Evolutionary conservation across 2,329 filamentous ascomycete genomes (phyloP).

Genomic region (Neofusicoccum umdonicola): DNA sequence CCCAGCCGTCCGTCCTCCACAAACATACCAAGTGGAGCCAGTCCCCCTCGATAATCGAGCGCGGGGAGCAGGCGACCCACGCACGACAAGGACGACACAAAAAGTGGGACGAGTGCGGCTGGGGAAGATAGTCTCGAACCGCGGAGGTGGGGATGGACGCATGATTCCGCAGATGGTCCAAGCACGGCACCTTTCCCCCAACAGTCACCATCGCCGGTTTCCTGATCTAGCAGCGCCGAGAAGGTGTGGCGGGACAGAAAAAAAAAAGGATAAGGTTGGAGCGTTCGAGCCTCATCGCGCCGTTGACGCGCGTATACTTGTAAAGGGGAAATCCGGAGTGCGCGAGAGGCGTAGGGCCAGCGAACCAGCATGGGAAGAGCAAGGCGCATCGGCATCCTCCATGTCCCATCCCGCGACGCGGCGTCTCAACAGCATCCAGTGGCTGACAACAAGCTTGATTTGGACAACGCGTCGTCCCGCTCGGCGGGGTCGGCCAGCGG

Average conservation of each 20-base stretch:
- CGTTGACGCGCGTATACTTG: neutral
- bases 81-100: neutral
- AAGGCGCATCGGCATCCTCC: neutral
- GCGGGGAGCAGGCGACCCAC: neutral
- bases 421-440: constrained; percentile 2
- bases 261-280: neutral
- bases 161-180: neutral
- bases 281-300: neutral
- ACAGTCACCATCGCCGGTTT: neutral
- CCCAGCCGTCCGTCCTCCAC: neutral
- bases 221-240: neutral
- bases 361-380: neutral
- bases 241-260: neutral
- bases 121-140: neutral
- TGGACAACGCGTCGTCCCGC: neutral
- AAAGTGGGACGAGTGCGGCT: constrained; percentile 6
- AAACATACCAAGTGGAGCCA: neutral
- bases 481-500: neutral
- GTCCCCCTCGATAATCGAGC: neutral
- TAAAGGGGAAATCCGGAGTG: neutral
- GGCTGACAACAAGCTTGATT: neutral
- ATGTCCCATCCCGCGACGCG: neutral
- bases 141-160: neutral
- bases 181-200: constrained; percentile 1
- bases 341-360: neutral